Percentiles rank a stretch among this genome's conserved stretches.
Evolutionary conservation across 331 rosid species (phyloP).

Genomic region (Cucumis variabilis): DNA sequence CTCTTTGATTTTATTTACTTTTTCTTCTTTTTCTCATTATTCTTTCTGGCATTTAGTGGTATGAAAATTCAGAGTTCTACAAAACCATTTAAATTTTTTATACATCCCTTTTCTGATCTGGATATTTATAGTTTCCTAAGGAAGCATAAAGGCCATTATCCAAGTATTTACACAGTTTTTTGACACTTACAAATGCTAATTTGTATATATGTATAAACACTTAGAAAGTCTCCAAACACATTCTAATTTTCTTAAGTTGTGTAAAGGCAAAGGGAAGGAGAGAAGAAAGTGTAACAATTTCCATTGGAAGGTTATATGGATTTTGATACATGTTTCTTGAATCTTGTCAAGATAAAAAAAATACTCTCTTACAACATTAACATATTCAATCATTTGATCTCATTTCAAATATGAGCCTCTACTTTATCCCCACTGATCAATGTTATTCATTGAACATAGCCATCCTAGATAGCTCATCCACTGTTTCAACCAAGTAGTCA

Average conservation of each 20-base stretch:
- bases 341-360: neutral
- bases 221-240: too few relatives aligned
- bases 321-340: neutral
- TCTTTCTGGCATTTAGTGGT: neutral
- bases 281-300: neutral
- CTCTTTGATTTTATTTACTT: neutral
- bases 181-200: too few relatives aligned
- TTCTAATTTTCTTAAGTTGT: neutral
- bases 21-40: neutral
- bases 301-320: neutral
- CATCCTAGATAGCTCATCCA: constrained; percentile 66
- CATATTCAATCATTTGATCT: constrained; percentile 1
- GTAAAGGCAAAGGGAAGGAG: neutral
- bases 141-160: neutral
- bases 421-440: neutral
- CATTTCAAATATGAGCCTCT: neutral
- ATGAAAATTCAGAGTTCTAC: neutral
- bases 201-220: too few relatives aligned
- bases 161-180: too few relatives aligned
- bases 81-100: neutral
- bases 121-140: neutral
- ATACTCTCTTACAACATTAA: neutral
- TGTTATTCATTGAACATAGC: constrained; percentile 57
- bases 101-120: neutral
- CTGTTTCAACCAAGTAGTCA: constrained; percentile 75